These are phyloP conservation scores for Tieghemiomyces parasiticus DNA, from an alignment of 192 early-diverging fungal species.

Conservation along the genomic window DNA sequence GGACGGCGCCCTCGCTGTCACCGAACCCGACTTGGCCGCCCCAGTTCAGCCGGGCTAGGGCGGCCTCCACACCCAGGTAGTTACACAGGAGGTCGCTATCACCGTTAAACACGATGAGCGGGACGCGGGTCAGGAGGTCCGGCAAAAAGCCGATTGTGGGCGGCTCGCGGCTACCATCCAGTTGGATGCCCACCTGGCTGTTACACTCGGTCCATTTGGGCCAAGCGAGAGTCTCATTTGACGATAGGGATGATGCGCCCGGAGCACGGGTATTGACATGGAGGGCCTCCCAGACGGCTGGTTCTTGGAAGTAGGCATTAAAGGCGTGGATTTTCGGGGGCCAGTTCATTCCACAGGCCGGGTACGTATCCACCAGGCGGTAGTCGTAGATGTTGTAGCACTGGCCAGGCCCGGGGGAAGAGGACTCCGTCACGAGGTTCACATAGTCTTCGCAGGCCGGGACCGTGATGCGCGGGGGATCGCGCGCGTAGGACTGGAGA, in stretches of 20 bases:
- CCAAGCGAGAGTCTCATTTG: no score
- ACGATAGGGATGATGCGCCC: no score
- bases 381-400: constrained; percentile 68
- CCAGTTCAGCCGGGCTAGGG: constrained; percentile 45
- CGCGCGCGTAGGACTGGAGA: not conserved
- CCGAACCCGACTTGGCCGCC: constrained; percentile 35
- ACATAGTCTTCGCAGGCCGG: constrained; percentile 23
- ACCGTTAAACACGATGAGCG: constrained; percentile 46
- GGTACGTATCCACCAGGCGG: constrained; percentile 36
- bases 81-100: constrained; percentile 62
- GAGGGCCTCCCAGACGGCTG: constrained; percentile 34
- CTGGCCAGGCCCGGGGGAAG: constrained; percentile 19
- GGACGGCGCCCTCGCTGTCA: constrained; percentile 3
- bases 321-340: constrained; percentile 24
- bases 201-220: constrained; percentile 45
- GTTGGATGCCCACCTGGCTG: constrained; percentile 16
- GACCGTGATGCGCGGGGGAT: not conserved
- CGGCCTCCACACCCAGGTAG: constrained; percentile 40
- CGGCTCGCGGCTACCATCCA: constrained; percentile 26
- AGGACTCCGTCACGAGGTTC: constrained; percentile 18
- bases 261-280: constrained; percentile 24
- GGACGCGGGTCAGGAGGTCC: constrained; percentile 25
- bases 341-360: constrained; percentile 47
- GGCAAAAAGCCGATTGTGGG: constrained; percentile 32
- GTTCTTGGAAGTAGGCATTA: constrained; percentile 25